Base-by-base conservation (phyloP, 2,329 filamentous ascomycete species). In the Triangularia verruculosa region DNA sequence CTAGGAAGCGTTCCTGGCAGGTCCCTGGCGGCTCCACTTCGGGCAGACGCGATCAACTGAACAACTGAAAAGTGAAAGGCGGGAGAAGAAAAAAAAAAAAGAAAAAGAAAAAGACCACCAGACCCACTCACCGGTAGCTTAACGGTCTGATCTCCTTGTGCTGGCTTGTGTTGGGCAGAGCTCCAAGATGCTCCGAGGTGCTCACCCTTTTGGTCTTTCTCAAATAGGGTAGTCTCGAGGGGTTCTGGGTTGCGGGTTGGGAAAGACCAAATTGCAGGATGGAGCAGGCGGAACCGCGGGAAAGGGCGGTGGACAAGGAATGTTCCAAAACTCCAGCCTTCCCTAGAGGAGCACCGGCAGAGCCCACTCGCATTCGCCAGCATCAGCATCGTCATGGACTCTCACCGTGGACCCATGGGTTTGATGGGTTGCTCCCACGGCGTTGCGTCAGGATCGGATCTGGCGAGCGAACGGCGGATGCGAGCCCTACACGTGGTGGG, bases 121-220 rank as follows among this genome's bases (percentile, higher is more conserved):
- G 24, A 28, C 9, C 51, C 28, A 34, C 52, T 24, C 61, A 55
- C 67, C 67, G 65, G 69, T 66, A n/a, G n/a, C n/a, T n/a, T n/a
- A 68, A 68, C 67, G 67, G 69, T 65, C 69, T 64, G 66, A 68
- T 62, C 64, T n/a, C n/a, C n/a, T n/a, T n/a, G n/a, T n/a, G n/a
- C 56, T 15, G 59, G 32, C n/a, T n/a, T 39, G 30, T 47, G 34
- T 47, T 58, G 17, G 56, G 34, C 11, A 17, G 51, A 43, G 17
- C 17, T 13, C 32, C 32, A 34, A 34, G 32, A 3, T 39, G 34
- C 34, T 39, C 9, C 24, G 4, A 54, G 25, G 22, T 24, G 17
- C 47, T 24, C 24, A 25, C 15, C 24, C 8, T 52, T n/a, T n/a
- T n/a, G n/a, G n/a, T n/a, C n/a, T n/a, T n/a, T n/a, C n/a, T n/a